Conservation (phyloP, 2,329 filamentous ascomycete species). For the Diplodia mutila region DNA sequence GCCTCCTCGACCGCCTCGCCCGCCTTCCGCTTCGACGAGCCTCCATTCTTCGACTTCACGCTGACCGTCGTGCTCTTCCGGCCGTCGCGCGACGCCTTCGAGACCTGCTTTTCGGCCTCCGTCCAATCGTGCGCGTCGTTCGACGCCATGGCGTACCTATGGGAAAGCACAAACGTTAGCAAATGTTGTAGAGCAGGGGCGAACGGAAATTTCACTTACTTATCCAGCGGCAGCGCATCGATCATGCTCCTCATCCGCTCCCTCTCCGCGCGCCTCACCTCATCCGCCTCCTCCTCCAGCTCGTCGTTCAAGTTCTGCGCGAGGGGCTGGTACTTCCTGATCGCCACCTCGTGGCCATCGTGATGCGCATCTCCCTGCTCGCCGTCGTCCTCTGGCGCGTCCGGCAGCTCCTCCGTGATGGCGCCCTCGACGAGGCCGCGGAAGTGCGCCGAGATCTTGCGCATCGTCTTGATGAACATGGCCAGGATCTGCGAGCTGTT, state of each 20-base stretch:
- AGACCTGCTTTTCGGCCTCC: slow-evolving; percentile 74
- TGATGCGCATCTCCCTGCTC: slow-evolving; percentile 53
- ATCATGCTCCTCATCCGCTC: slow-evolving; percentile 87
- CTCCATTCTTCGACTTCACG: slow-evolving; percentile 72
- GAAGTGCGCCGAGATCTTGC: slow-evolving; percentile 83
- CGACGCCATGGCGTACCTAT: slow-evolving; percentile 51
- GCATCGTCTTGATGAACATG: slow-evolving; percentile 96
- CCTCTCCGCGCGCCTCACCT: slow-evolving; percentile 70
- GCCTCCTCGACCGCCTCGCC: slow-evolving; percentile 57
- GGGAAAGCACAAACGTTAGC: neutral
- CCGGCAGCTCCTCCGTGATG: slow-evolving; percentile 53
- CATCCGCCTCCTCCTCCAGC: slow-evolving; percentile 79
- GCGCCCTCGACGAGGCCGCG: slow-evolving; percentile 73
- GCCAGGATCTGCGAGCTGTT: slow-evolving; percentile 80
- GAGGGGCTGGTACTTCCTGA: slow-evolving; percentile 68
- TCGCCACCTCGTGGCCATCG: slow-evolving; percentile 64
- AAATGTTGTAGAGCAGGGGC: neutral
- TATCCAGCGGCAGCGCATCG: slow-evolving; percentile 84
- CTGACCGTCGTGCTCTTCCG: slow-evolving; percentile 70
- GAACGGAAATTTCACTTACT: slow-evolving; percentile 59
- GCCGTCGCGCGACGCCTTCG: slow-evolving; percentile 52
- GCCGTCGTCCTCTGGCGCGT: slow-evolving; percentile 46
- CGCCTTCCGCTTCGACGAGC: slow-evolving; percentile 70
- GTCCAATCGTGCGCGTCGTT: slow-evolving; percentile 57
- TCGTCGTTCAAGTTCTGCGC: slow-evolving; percentile 76